Conservation (phyloP, 1,284 basidiomycete species). For the Neolentinus lepideus region DNA sequence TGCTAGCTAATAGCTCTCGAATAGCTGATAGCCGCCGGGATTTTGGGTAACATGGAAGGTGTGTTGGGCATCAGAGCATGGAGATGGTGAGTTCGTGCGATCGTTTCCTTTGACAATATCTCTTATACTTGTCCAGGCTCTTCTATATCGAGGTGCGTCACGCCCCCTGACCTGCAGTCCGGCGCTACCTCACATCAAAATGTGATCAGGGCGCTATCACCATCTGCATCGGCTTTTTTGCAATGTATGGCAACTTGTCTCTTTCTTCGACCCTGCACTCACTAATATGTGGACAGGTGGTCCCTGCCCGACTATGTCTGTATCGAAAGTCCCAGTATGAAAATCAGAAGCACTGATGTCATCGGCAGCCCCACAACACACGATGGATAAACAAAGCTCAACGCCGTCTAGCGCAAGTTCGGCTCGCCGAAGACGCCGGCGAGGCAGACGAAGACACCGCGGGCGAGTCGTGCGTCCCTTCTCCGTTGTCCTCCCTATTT, state of each 20-base stretch:
- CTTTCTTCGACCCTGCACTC: not conserved
- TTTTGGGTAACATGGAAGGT: constrained; percentile 65
- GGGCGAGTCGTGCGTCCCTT: constrained; percentile 49
- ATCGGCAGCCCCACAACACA: constrained; percentile 52
- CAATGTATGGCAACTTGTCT: constrained; percentile 33
- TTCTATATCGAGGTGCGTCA: constrained; percentile 51
- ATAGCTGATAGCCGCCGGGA: constrained; percentile 62
- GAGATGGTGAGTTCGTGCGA: constrained; percentile 52
- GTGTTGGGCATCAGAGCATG: constrained; percentile 61
- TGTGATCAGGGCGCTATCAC: constrained; percentile 44
- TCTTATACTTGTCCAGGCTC: constrained; percentile 29
- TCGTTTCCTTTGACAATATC: not conserved
- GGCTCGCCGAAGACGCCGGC: constrained; percentile 71
- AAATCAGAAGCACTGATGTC: not conserved
- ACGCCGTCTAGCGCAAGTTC: constrained; percentile 57
- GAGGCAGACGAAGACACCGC: constrained; percentile 56
- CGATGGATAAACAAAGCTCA: constrained; percentile 55
- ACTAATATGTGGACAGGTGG: not conserved
- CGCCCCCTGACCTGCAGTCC: not conserved
- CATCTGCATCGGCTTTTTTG: constrained; percentile 43
- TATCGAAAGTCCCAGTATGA: not conserved
- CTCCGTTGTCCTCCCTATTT: constrained; percentile 6
- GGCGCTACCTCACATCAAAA: not conserved
- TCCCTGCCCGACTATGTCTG: not conserved
- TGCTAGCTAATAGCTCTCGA: not conserved